Conservation (phyloP, 106 monocot species). For the Cymbidium sinense region DNA sequence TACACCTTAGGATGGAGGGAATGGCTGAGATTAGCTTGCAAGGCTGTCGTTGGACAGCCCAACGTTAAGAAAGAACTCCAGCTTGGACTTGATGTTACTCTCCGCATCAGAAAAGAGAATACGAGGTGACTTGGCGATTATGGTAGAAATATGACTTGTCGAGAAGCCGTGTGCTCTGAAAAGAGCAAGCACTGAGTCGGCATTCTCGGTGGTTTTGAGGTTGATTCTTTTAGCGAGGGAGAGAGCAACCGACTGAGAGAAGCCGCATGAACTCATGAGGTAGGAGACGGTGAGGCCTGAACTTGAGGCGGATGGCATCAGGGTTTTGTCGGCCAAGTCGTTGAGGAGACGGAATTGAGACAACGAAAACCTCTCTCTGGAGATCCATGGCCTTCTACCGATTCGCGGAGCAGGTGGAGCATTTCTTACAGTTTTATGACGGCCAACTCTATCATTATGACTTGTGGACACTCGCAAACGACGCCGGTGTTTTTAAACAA, state of each 20-base stretch:
- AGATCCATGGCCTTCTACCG: too few relatives aligned
- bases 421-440: not conserved
- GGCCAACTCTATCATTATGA: too few relatives aligned
- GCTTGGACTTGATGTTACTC: slow-evolving; percentile 28
- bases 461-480: too few relatives aligned
- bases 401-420: not conserved
- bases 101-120: slow-evolving; percentile 10
- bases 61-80: slow-evolving; percentile 8
- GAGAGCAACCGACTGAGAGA: slow-evolving; percentile 16
- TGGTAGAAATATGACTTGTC: slow-evolving; percentile 16
- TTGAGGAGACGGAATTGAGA: not conserved
- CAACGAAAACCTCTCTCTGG: too few relatives aligned
- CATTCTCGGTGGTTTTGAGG: slow-evolving; percentile 12
- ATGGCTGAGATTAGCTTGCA: not conserved
- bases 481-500: too few relatives aligned
- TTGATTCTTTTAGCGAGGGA: slow-evolving; percentile 12
- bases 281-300: slow-evolving; percentile 10
- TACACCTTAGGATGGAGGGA: not conserved
- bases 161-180: slow-evolving; percentile 27
- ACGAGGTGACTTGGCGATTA: slow-evolving; percentile 16
- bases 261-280: slow-evolving; percentile 21
- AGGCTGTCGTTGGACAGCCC: slow-evolving; percentile 13
- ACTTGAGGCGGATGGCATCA: not conserved
- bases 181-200: slow-evolving; percentile 14
- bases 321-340: not conserved